phyloP scores from a whole-genome alignment of 768 basidiomycete species.

The Atractiella rhizophila region DNA sequence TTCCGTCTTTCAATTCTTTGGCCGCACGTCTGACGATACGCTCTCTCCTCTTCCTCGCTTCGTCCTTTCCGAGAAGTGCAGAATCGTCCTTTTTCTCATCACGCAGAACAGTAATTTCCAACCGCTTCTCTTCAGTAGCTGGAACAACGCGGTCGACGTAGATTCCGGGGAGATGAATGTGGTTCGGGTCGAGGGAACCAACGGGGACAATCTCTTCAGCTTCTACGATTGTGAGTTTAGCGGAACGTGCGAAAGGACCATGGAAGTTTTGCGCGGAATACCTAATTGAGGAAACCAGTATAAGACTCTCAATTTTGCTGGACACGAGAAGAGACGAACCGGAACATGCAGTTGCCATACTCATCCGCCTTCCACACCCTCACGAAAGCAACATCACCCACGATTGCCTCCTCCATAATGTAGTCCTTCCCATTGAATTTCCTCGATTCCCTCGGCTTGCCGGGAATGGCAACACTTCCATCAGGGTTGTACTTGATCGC shows the following conservation, averaged over 20 bases:
- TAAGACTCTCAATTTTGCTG: background rate
- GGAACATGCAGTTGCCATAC: constrained; percentile 69
- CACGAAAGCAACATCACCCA: constrained; percentile 37
- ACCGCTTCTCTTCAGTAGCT: constrained; percentile 46
- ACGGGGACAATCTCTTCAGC: constrained; percentile 71
- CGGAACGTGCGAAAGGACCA: constrained; percentile 65
- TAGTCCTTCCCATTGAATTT: constrained; percentile 57
- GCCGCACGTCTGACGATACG: constrained; percentile 67
- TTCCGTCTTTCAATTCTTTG: constrained; percentile 54
- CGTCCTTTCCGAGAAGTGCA: constrained; percentile 14
- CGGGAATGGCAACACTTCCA: constrained; percentile 44
- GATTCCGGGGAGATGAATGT: constrained; percentile 30
- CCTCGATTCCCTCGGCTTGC: constrained; percentile 47
- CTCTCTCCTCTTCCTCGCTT: constrained; percentile 23
- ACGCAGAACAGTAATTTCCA: constrained; percentile 40
- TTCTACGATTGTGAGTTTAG: constrained; percentile 73
- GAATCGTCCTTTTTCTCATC: constrained; percentile 11
- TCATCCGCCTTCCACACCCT: constrained; percentile 82
- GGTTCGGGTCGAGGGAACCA: constrained; percentile 53
- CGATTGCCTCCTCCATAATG: constrained; percentile 45
- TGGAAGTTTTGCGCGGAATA: constrained; percentile 73
- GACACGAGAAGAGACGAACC: constrained; percentile 26
- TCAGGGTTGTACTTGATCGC: constrained; percentile 54
- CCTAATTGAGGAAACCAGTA: constrained; percentile 22
- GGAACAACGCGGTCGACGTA: constrained; percentile 58